Conservation (phyloP, 345 rosid species). For the Dovyalis caffra region DNA sequence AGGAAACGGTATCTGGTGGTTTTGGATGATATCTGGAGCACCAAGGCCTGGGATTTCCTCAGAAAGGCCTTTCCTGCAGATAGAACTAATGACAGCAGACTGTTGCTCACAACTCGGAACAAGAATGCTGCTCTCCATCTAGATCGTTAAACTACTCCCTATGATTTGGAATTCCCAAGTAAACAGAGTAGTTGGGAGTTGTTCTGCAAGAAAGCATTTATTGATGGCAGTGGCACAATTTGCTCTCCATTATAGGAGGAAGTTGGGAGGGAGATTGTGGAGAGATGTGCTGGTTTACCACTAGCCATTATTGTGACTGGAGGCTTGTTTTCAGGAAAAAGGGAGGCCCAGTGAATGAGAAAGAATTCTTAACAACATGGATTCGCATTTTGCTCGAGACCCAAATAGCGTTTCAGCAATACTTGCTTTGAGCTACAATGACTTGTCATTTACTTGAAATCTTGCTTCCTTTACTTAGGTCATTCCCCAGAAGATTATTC, state of each 20-base stretch:
- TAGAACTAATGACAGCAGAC: conserved; percentile 23
- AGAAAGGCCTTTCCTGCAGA: conserved; percentile 17
- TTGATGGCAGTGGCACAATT: background rate
- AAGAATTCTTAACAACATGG: conserved; percentile 23
- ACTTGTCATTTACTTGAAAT: conserved; percentile 30
- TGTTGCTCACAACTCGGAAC: conserved; percentile 26
- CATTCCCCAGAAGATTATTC: conserved; percentile 29
- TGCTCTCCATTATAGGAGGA: conserved; percentile 26
- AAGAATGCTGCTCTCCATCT: conserved; percentile 19
- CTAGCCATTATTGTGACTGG: conserved; percentile 32
- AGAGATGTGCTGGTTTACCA: conserved; percentile 30
- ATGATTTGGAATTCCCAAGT: conserved; percentile 15
- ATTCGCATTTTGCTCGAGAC: conserved; percentile 21
- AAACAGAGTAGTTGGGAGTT: conserved; percentile 26
- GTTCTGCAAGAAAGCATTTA: conserved; percentile 25
- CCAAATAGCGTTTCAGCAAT: conserved; percentile 24
- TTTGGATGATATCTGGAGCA: conserved; percentile 32
- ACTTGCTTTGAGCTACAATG: conserved; percentile 31
- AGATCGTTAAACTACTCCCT: conserved; percentile 15
- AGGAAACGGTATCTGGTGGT: conserved; percentile 22
- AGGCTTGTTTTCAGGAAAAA: conserved; percentile 29
- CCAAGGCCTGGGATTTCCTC: conserved; percentile 20
- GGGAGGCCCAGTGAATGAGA: conserved; percentile 25
- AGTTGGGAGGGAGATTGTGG: conserved; percentile 26
- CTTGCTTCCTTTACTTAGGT: conserved; percentile 30